Percentiles rank a stretch among this genome's conserved stretches.
Conservation (phyloP, 495 filamentous ascomycete genomes). For the Xylaria castorea region DNA sequence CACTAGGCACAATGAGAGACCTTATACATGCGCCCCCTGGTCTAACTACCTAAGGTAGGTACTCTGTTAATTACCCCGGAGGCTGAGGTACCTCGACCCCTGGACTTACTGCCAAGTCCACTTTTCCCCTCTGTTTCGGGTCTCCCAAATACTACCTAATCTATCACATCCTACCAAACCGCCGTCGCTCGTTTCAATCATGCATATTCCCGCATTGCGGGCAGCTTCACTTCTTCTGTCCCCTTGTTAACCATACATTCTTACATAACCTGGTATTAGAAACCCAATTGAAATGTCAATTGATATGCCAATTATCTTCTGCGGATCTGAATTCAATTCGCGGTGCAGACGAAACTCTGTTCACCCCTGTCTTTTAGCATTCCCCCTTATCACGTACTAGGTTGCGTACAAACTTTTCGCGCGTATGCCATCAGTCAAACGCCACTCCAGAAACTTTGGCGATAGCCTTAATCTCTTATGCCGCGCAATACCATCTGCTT, state of each 20-base stretch:
- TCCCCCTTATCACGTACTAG: neutral
- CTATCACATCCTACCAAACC: conserved; percentile 17
- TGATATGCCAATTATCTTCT: neutral
- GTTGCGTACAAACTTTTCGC: neutral
- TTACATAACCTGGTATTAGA: neutral
- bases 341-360: neutral
- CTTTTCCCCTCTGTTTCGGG: conserved; percentile 21
- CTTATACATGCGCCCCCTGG: too few species aligned
- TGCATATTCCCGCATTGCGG: conserved; percentile 21
- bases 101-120: conserved; percentile 9
- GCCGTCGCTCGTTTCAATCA: conserved; percentile 19
- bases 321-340: neutral
- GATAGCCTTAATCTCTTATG: neutral
- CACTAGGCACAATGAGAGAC: neutral
- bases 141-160: conserved; percentile 15
- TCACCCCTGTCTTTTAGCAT: neutral
- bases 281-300: conserved; percentile 4
- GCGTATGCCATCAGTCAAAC: neutral
- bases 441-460: neutral
- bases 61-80: neutral
- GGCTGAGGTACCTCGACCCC: neutral
- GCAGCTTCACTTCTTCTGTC: conserved; percentile 16
- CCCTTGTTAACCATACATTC: neutral
- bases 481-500: neutral
- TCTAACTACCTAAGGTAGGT: too few species aligned